These are phyloP conservation scores for Pythium chondricola DNA, from an alignment of 352 stramenopile genomes.

Conservation along the genomic window DNA sequence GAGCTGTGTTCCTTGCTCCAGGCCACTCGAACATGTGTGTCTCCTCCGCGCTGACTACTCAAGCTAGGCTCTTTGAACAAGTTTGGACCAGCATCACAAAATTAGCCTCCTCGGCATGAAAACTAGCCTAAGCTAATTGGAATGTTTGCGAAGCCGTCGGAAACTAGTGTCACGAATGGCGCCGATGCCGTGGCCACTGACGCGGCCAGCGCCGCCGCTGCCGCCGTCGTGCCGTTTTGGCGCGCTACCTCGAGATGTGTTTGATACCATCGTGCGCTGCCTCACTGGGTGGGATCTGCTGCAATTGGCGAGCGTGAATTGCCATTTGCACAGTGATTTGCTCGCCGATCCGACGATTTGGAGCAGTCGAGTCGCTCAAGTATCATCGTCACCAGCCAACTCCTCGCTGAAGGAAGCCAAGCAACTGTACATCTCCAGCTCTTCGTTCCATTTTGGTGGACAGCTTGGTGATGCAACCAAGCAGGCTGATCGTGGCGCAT, in stretches of 20 bases:
- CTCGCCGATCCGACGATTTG: conserved; percentile 8
- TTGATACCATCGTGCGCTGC: conserved; percentile 6
- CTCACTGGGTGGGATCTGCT: conserved; percentile 15
- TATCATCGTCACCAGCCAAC: not conserved
- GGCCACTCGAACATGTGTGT: conserved; percentile 7
- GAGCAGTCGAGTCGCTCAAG: not conserved
- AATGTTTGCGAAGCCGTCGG: conserved; percentile 13
- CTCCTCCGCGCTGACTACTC: not conserved
- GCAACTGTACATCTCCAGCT: not conserved
- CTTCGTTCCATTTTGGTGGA: conserved; percentile 9
- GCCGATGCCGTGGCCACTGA: not conserved
- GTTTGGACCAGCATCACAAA: not conserved
- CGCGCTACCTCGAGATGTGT: conserved; percentile 6
- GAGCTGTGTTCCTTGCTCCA: conserved; percentile 10
- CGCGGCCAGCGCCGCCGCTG: not conserved
- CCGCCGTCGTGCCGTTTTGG: not conserved
- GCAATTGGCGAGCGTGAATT: conserved; percentile 3
- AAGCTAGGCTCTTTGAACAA: conserved; percentile 1
- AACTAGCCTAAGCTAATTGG: conserved; percentile 6
- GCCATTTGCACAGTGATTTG: conserved; percentile 11
- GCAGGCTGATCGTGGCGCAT: conserved; percentile 8
- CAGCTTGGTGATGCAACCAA: not conserved
- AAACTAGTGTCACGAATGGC: conserved; percentile 9
- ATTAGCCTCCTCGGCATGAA: not conserved
- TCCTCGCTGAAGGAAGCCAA: conserved; percentile 5